Conservation (phyloP, 2,329 filamentous ascomycete genomes). For the Cordyceps cateniannulata region DNA sequence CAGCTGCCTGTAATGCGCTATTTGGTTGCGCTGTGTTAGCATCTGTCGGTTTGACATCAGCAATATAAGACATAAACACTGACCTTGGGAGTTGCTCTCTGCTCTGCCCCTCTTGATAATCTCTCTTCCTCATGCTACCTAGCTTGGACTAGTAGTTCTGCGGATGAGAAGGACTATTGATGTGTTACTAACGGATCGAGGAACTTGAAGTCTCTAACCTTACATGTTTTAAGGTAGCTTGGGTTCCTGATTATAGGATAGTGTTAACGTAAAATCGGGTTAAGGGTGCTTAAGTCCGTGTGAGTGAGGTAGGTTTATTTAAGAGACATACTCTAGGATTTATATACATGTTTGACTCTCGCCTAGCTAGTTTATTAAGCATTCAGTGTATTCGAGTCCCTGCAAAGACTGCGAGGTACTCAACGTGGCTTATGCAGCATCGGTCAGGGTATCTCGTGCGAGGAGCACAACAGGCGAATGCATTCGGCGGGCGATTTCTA, state of each 20-base stretch:
- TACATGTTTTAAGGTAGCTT: neutral
- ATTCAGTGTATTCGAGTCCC: no score
- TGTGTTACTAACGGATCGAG: neutral
- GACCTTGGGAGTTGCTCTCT: neutral
- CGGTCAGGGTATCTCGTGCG: no score
- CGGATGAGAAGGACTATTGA: neutral
- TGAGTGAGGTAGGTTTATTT: neutral
- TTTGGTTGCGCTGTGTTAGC: neutral
- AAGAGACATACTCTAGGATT: neutral
- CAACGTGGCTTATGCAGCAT: no score
- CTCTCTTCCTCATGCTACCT: neutral
- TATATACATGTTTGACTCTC: neutral
- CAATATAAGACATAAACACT: neutral
- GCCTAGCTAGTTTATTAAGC: no score
- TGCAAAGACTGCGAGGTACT: no score
- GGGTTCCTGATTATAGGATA: neutral
- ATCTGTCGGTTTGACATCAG: neutral
- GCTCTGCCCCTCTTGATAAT: neutral
- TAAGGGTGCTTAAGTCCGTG: neutral
- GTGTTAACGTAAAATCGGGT: neutral
- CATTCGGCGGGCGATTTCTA: no score
- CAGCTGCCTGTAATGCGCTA: neutral
- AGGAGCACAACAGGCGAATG: no score
- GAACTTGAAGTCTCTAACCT: neutral
- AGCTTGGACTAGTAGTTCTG: neutral